Base-by-base conservation (phyloP, 2,329 filamentous ascomycete species). In the Scopulariopsis brevicaulis region DNA sequence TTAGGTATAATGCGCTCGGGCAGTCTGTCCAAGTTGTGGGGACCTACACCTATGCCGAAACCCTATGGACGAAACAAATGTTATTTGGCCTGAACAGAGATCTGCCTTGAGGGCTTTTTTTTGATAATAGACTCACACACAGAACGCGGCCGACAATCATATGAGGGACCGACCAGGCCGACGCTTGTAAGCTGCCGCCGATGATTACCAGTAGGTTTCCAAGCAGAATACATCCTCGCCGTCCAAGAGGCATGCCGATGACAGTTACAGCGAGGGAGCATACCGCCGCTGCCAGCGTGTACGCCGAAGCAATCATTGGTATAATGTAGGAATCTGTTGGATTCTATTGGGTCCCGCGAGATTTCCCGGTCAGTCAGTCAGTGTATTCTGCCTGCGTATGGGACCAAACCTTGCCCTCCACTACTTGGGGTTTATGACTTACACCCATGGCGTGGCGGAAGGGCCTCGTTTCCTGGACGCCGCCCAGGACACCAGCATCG, bases 291-390 rank as follows among this genome's bases (percentile, higher is more conserved):
- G 60, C 60, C 15, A 61, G 58, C 5, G 58, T 59, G 53, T 61
- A 61, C 12, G 60, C 52, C 14, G 60, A 59, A 3, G 58, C 60
- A 43, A 61, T 61, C 60, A 61, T 61, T 6, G 60, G 60, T 34
- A 59, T 56, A 4, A 61, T 55, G 24, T 59, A 61, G 24, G 56
- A 54, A 22, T 58, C 60, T 20, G 60, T 61, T 4, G 60, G 60
- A 22, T 61, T 50, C 59, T 60, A n/a, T 35, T 35, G 6, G 34
- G 12, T n/a, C n/a, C n/a, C n/a, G n/a, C n/a, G n/a, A 20, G 22
- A 58, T 53, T 20, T 37, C 55, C 32, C 53, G 24, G 37, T 43
- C 37, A 43, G 37, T 18, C 10, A 10, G 10, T 43, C 10, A 10
- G 37, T 10, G 37, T 18, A 43, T 43, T 43, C 37, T n/a, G n/a